Evolutionary conservation across 345 rosid genomes (phyloP), one percentile per base, ranked within the genome.

Genomic region (Aethionema arabicum): DNA sequence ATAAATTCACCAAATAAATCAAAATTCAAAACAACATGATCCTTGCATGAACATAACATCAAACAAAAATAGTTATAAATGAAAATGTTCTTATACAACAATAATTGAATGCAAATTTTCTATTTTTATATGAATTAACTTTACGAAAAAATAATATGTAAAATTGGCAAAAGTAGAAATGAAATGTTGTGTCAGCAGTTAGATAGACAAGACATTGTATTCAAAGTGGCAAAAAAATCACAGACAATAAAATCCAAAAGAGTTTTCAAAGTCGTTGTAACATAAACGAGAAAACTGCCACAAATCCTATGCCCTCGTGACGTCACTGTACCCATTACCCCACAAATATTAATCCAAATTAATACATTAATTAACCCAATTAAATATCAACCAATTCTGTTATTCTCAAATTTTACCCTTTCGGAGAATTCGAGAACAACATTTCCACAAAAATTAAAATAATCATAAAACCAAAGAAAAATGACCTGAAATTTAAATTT

Each of bases 221-320:
- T 46, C 56, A 72, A 59, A 72, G 44, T 45, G 52, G 66, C 59
- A 72, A 70, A 56, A 1, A 49, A 49, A 43, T 44, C 48, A 21
- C 27, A 35, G 75, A 56, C 75, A 57, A 57, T 57, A 70, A 64
- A 58, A 70, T 50, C 65, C 70, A 64, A 70, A 57, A 51, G 75
- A 70, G 75, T 64, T 70, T 57, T 70, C 75, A 56, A 64, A 70
- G 68, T 69, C 74, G 9, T 33, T 38, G 11, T 43, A 65, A 65
- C 69, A 35, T 36, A 65, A 55, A 56, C 55, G 32, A 41, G 40
- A 48, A 57, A 56, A 30, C 32, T 29, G 29, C 53, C 13, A 61
- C 29, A 63, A 16, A 63, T 40, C 37, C 32, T 15, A 15, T 56
- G 39, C 35, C 33, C 59, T 21, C 27, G 63, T 64, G 60, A 49